Evolutionary conservation across 257 asterid genomes (phyloP).

Genomic region (Catharanthus roseus): DNA sequence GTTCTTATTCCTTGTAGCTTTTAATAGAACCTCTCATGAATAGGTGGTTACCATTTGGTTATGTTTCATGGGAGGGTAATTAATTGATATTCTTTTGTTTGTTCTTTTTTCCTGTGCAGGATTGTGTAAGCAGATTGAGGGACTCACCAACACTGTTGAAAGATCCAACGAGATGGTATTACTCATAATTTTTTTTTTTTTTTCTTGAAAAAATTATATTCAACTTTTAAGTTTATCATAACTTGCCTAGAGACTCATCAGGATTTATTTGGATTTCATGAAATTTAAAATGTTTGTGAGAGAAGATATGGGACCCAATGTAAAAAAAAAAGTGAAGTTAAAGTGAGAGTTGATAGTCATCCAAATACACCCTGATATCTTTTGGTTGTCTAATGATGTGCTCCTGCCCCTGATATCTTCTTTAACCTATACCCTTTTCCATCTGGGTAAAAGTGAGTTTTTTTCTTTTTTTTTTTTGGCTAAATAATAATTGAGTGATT

Average conservation of each 20-base stretch:
- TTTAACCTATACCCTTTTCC: neutral
- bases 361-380: too few relatives aligned
- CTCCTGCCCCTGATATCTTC: neutral
- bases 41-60: neutral
- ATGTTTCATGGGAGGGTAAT: neutral
- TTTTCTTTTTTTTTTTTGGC: too few relatives aligned
- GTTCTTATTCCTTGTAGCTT: neutral
- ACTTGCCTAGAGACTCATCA: neutral
- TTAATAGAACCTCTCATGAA: too few relatives aligned
- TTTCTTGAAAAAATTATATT: too few relatives aligned
- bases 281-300: too few relatives aligned
- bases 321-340: too few relatives aligned
- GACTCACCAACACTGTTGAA: slow-evolving; percentile 62
- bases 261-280: too few relatives aligned
- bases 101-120: slow-evolving; percentile 42
- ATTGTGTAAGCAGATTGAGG: slow-evolving; percentile 72
- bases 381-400: neutral
- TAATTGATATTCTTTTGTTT: slow-evolving; percentile 2
- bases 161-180: slow-evolving; percentile 88
- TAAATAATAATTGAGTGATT: neutral
- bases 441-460: too few relatives aligned
- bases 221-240: neutral
- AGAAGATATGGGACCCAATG: too few relatives aligned
- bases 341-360: too few relatives aligned
- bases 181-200: neutral